Evolutionary conservation across 257 asterid species (phyloP).

Genomic region (Solanum rostratum): DNA sequence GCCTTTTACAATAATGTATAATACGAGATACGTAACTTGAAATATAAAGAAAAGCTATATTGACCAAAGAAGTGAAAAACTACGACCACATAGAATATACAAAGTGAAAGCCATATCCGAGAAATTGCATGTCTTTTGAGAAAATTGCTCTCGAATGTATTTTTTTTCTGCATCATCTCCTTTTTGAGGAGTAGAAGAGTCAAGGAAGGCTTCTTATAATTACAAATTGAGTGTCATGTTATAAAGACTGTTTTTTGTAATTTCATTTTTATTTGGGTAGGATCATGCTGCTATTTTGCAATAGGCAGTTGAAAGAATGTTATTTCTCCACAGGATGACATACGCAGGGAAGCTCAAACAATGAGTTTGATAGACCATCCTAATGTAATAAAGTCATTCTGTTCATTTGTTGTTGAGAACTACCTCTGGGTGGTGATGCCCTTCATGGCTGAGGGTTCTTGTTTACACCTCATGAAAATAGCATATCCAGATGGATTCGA

Average conservation of each 20-base stretch:
- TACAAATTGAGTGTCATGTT: neutral
- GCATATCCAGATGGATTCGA: conserved; percentile 98
- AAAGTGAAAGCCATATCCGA: neutral
- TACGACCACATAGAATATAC: neutral
- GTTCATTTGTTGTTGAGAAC: conserved; percentile 91
- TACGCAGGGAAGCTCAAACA: conserved; percentile 95
- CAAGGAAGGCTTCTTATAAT: neutral
- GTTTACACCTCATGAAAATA: conserved; percentile 93
- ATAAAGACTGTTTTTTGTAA: neutral
- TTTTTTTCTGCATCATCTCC: neutral
- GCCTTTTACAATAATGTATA: neutral
- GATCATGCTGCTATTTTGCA: neutral
- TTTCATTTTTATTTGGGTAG: neutral
- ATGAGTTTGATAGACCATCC: conserved; percentile 95
- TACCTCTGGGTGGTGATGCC: conserved; percentile 99
- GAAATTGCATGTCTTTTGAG: neutral
- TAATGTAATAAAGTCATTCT: conserved; percentile 74
- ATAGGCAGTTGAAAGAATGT: neutral
- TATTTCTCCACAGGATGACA: conserved; percentile 66
- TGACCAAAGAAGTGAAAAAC: neutral
- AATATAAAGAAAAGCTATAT: neutral
- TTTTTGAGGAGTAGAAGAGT: neutral
- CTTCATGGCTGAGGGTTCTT: conserved; percentile 96
- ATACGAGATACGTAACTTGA: neutral
- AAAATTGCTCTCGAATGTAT: neutral